These are phyloP conservation scores for Coleophoma cylindrospora DNA, from an alignment of 2,329 filamentous ascomycete species.

Conservation along the genomic window DNA sequence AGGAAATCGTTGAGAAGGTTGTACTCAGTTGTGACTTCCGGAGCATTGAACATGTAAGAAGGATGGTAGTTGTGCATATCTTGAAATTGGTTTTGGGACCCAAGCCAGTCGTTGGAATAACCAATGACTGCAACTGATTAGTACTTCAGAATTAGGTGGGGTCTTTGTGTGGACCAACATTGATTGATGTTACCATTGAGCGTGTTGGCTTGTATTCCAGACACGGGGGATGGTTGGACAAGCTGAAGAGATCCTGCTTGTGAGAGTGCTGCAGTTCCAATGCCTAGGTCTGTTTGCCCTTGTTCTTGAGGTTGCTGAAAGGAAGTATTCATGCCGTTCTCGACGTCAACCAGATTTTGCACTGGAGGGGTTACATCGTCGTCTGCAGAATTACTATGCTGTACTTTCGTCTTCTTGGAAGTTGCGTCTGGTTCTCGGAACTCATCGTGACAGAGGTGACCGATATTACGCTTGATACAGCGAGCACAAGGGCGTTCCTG, in stretches of 20 bases:
- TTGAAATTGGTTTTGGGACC: slow-evolving; percentile 73
- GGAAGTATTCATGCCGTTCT: slow-evolving; percentile 45
- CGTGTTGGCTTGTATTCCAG: slow-evolving; percentile 59
- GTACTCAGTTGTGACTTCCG: slow-evolving; percentile 94
- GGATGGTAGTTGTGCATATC: slow-evolving; percentile 93
- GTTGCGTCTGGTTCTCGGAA: slow-evolving; percentile 71
- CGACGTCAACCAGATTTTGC: slow-evolving; percentile 37
- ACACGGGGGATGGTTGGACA: slow-evolving; percentile 66
- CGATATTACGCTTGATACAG: slow-evolving; percentile 98
- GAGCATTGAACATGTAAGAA: slow-evolving; percentile 91
- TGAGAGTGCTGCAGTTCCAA: slow-evolving; percentile 29
- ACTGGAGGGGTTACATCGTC: slow-evolving; percentile 56
- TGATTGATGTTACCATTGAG: slow-evolving; percentile 63
- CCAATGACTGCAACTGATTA: slow-evolving; percentile 56
- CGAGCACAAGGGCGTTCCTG: slow-evolving; percentile 94
- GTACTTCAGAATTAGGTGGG: slow-evolving; percentile 14
- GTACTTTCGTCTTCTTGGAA: slow-evolving; percentile 70
- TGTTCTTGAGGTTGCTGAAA: slow-evolving; percentile 51
- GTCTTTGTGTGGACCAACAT: slow-evolving; percentile 51
- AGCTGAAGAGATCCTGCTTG: slow-evolving; percentile 57
- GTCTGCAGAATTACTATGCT: slow-evolving; percentile 48
- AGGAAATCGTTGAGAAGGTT: slow-evolving; percentile 96
- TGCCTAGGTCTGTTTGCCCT: slow-evolving; percentile 32
- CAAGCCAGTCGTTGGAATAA: slow-evolving; percentile 78
- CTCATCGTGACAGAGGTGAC: slow-evolving; percentile 96